phyloP scores from a whole-genome alignment of 139 green algal genomes.

The Chlorella sp. region DNA sequence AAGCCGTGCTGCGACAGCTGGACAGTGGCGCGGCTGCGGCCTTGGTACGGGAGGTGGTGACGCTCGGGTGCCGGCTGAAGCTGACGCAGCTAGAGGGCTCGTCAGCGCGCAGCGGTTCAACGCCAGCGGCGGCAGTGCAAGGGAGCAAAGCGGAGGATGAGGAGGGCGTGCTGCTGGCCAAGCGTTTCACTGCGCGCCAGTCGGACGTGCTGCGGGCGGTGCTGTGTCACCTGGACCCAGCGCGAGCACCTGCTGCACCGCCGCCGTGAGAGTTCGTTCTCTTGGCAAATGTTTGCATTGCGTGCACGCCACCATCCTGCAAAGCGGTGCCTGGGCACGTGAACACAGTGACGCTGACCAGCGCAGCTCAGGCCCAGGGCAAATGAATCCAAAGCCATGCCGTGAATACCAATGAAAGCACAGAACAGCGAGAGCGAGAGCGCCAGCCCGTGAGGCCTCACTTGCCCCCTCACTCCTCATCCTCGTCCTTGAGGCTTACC shows the following conservation, averaged over 20 bases:
- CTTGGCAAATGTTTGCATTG: not conserved
- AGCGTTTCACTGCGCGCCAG: not conserved
- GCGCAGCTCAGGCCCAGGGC: not conserved
- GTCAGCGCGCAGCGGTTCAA: too few species aligned
- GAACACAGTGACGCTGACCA: not conserved
- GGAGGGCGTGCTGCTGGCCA: not conserved
- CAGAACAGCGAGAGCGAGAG: too few species aligned
- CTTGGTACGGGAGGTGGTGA: not conserved
- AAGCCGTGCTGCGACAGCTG: not conserved
- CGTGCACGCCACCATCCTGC: not conserved
- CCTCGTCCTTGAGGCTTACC: too few species aligned
- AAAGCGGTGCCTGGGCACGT: not conserved
- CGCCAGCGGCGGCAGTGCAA: not conserved
- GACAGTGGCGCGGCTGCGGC: not conserved
- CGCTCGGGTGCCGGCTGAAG: not conserved
- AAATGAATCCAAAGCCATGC: not conserved
- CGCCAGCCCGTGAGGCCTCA: too few species aligned
- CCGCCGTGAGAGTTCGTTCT: not conserved
- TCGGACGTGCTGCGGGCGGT: not conserved
- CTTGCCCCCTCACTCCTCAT: too few species aligned
- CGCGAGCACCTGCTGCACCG: not conserved
- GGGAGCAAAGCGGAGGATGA: not conserved
- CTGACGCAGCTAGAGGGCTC: not conserved
- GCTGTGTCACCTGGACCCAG: not conserved
- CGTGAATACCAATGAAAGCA: too few species aligned